phyloP scores from a whole-genome alignment of 495 filamentous ascomycete genomes.

The Aspergillus saccharolyticus region DNA sequence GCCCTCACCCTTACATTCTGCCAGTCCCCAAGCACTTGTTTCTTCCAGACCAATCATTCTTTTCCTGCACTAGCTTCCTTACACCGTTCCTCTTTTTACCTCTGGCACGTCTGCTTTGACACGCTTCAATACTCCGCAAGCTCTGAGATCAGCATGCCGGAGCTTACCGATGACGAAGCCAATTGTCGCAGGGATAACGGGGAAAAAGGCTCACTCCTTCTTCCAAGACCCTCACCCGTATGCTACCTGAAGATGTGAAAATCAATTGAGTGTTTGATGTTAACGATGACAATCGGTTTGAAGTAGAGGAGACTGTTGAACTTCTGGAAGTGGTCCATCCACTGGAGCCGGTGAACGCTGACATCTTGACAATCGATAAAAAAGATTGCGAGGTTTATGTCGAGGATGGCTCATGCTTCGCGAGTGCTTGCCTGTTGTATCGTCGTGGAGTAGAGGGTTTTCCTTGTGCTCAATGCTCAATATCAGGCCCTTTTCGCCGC shows the following conservation, averaged over 20 bases:
- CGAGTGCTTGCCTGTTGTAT: neutral
- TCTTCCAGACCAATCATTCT: too few relatives aligned
- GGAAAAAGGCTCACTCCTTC: too few relatives aligned
- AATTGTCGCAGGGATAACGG: too few relatives aligned
- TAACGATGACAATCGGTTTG: neutral
- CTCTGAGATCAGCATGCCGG: neutral
- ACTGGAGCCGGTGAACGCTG: neutral
- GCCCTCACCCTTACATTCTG: too few relatives aligned
- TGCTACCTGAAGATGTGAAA: neutral
- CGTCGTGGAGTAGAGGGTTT: neutral
- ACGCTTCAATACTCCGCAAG: neutral
- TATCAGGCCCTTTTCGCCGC: neutral
- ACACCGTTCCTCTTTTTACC: neutral
- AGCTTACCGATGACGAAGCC: neutral
- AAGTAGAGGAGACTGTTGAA: neutral
- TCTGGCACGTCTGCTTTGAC: neutral
- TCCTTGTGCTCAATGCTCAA: neutral
- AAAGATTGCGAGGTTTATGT: neutral
- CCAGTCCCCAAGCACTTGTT: too few relatives aligned
- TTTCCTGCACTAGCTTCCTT: too few relatives aligned
- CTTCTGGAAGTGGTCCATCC: neutral
- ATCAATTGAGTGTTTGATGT: neutral
- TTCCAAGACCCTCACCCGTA: too few relatives aligned
- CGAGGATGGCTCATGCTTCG: too few relatives aligned
- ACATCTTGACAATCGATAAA: neutral